Evolutionary conservation across 2,329 filamentous ascomycete species (phyloP).

Genomic region (Exutisphaerella laricina): DNA sequence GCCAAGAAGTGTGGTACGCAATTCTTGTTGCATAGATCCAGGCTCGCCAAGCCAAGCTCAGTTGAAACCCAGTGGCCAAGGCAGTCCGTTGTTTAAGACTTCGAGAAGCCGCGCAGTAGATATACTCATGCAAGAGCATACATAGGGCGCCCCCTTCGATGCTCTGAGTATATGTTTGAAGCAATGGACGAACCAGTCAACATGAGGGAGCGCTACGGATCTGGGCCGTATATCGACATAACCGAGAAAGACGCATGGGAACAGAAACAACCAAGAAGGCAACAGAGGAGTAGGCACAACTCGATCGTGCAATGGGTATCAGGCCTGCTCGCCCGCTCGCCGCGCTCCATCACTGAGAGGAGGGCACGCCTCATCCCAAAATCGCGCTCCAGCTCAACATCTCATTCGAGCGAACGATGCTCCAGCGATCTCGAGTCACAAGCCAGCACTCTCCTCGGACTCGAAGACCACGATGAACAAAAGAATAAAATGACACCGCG

Average conservation of each 20-base stretch:
- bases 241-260: background rate
- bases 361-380: slow-evolving; percentile 4
- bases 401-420: slow-evolving; percentile 3
- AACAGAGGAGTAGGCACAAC: background rate
- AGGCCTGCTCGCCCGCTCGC: slow-evolving; percentile 7
- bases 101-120: background rate
- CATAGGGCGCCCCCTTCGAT: background rate
- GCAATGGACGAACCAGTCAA: background rate
- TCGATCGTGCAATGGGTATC: slow-evolving; percentile 7
- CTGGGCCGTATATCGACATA: background rate
- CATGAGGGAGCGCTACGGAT: background rate
- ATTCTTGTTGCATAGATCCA: background rate
- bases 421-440: slow-evolving; percentile 20
- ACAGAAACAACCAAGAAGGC: background rate
- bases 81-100: background rate
- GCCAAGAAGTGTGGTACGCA: background rate
- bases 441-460: slow-evolving; percentile 14
- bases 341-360: slow-evolving; percentile 9
- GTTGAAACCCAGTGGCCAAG: background rate
- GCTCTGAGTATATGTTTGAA: background rate
- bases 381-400: slow-evolving; percentile 1
- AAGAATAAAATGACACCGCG: background rate
- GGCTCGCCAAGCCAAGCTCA: too few species aligned
- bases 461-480: slow-evolving; percentile 3
- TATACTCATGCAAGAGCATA: background rate